Evolutionary conservation across 768 basidiomycete species (phyloP).

Genomic region (Kwoniella bestiolae): DNA sequence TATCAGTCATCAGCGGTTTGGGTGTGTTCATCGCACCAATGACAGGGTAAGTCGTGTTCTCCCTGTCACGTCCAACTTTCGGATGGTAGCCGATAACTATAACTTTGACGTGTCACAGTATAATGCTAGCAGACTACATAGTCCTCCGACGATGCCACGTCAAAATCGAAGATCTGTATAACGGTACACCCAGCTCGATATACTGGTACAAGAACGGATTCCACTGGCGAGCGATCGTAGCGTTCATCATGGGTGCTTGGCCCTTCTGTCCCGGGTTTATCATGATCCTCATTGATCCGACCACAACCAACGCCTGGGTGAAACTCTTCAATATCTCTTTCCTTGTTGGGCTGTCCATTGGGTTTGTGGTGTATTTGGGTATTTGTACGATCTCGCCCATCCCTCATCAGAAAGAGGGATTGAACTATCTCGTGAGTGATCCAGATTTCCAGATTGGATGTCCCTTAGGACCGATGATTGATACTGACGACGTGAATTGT

Average conservation of each 20-base stretch:
- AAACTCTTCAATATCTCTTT: slow-evolving; percentile 29
- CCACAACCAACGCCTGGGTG: slow-evolving; percentile 14
- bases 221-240: slow-evolving; percentile 30
- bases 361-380: slow-evolving; percentile 12
- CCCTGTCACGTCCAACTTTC: neutral
- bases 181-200: slow-evolving; percentile 21
- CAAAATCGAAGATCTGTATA: slow-evolving; percentile 36
- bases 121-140: slow-evolving; percentile 38
- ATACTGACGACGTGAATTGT: neutral
- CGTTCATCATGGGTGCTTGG: slow-evolving; percentile 30
- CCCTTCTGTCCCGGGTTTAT: slow-evolving; percentile 42
- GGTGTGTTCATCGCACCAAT: slow-evolving; percentile 30
- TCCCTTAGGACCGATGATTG: neutral
- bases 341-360: slow-evolving; percentile 22
- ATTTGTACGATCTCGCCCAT: slow-evolving; percentile 25
- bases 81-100: too few species aligned
- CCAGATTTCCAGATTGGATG: neutral
- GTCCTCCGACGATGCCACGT: slow-evolving; percentile 28
- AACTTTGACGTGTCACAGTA: slow-evolving; percentile 4
- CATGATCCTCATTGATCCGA: slow-evolving; percentile 20
- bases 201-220: slow-evolving; percentile 37
- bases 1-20: slow-evolving; percentile 23
- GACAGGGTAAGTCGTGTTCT: slow-evolving; percentile 11
- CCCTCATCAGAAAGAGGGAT: slow-evolving; percentile 16
- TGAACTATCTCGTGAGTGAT: slow-evolving; percentile 22